Base-by-base conservation (phyloP, 2,329 filamentous ascomycete genomes). In the Exophiala oligosperma region DNA sequence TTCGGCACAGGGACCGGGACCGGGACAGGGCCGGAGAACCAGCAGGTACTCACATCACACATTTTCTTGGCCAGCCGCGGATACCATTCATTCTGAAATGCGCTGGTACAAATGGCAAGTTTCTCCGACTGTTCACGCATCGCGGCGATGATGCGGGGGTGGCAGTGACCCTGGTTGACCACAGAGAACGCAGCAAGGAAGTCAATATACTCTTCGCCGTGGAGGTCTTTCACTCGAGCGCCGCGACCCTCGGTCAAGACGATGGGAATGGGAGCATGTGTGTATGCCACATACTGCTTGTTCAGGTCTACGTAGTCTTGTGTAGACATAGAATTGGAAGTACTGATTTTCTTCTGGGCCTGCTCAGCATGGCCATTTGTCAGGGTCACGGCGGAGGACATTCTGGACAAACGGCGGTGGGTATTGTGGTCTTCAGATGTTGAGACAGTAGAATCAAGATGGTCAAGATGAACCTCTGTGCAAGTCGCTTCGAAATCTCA, bases 101-200 rank as follows among this genome's bases (percentile, higher is more conserved):
- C 49, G 2, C 49, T n/a, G 43, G 24, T 9, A 5, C 6, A 6
- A 43, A 49, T 52, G 3, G 53, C 61, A 11, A 57, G 21, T 23
- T 54, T 52, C 50, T 57, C 52, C 14, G 29, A 44, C 35, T 63
- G 60, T 5, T 58, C 54, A 7, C 61, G 38, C 52, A 63, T 35
- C 5, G 57, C 59, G 12, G 14, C 21, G 3, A 60, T 40, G 24
- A 63, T 52, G 29, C 47, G 35, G 14, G 58, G 60, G 44, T 63
- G 58, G 40, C 60, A 58, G 46, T 63, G 59, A 26, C 60, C 60
- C 23, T 58, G 54, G 29, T 63, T 63, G 37, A 55, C 49, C 4
- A 56, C 60, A n/a, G 54, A 57, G 41, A 61, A 63, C 4, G 29
- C 14, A 17, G 29, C 41, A 4, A 63, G n/a, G 32, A 61, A 61